A percentile compares a stretch with the other conserved stretches of the same genome.
Conservation (phyloP, 75 land plant genomes). For the Pseudotsuga menziesii region DNA sequence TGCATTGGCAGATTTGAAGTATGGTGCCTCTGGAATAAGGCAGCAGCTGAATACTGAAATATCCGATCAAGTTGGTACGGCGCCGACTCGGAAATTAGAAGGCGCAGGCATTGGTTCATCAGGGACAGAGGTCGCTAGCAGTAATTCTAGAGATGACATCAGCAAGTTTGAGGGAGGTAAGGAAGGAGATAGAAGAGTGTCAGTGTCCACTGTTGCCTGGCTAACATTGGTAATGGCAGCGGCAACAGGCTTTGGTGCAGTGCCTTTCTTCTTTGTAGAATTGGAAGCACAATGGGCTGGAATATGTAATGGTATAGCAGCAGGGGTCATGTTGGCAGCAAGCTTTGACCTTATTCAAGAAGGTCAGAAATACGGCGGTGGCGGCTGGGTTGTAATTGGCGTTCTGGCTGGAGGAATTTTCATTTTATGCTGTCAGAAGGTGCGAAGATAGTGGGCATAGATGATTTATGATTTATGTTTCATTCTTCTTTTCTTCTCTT, state of each 20-base stretch:
- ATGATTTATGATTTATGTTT: too few relatives aligned
- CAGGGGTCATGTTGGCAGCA: slow-evolving; percentile 98
- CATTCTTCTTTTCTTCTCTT: too few relatives aligned
- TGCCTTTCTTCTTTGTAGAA: slow-evolving; percentile 96
- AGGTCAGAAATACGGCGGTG: slow-evolving; percentile 82
- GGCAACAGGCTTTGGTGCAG: slow-evolving; percentile 91
- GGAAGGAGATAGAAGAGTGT: slow-evolving; percentile 39
- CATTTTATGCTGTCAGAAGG: slow-evolving; percentile 87
- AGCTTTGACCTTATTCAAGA: slow-evolving; percentile 98
- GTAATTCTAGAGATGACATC: too few relatives aligned
- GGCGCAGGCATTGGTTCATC: too few relatives aligned
- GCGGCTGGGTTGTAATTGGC: slow-evolving; percentile 86
- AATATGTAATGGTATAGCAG: slow-evolving; percentile 93
- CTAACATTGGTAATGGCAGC: slow-evolving; percentile 97
- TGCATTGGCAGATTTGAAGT: too few relatives aligned
- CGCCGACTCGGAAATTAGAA: too few relatives aligned
- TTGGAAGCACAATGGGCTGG: slow-evolving; percentile 93
- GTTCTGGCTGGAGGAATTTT: slow-evolving; percentile 80
- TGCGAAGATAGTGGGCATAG: slow-evolving; percentile 6
- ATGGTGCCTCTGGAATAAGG: too few relatives aligned
- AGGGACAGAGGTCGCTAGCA: too few relatives aligned
- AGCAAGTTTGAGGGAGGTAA: too few relatives aligned
- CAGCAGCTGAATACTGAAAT: too few relatives aligned
- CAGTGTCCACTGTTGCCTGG: slow-evolving; percentile 80
- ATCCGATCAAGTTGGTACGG: too few relatives aligned